Conservation (phyloP, 2,329 filamentous ascomycete genomes). For the Fusarium scirpi region DNA sequence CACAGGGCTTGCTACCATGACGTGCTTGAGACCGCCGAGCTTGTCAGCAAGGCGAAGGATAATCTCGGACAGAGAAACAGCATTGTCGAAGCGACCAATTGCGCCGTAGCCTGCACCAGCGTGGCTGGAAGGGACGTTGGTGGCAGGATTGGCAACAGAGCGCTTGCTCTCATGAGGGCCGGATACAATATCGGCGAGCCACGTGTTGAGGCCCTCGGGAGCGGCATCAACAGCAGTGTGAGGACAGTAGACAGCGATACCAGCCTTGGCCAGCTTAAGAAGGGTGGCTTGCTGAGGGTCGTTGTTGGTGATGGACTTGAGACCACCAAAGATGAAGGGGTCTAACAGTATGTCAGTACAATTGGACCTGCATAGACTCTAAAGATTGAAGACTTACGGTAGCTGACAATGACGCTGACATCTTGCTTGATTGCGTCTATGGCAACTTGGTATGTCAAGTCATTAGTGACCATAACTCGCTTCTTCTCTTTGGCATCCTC, state of each 20-base stretch:
- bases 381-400: constrained; percentile 70
- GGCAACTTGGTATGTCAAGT: constrained; percentile 88
- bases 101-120: constrained; percentile 66
- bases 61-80: constrained; percentile 58
- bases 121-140: constrained; percentile 57
- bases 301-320: constrained; percentile 87
- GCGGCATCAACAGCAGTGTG: constrained; percentile 95
- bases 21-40: constrained; percentile 72
- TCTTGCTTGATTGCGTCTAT: constrained; percentile 86
- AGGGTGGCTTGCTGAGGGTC: constrained; percentile 91
- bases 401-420: constrained; percentile 85
- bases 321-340: constrained; percentile 93
- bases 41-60: constrained; percentile 70
- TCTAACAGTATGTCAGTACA: constrained; percentile 63
- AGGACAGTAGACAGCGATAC: constrained; percentile 94
- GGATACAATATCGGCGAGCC: constrained; percentile 88
- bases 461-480: constrained; percentile 76
- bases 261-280: constrained; percentile 82
- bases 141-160: constrained; percentile 60
- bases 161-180: constrained; percentile 58
- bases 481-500: constrained; percentile 47
- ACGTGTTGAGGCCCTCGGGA: constrained; percentile 87
- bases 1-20: constrained; percentile 66
- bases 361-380: background rate
- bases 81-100: constrained; percentile 56